These are phyloP conservation scores for Tetradesmus obliquus DNA, from an alignment of 139 green algal genomes.

Conservation along the genomic window DNA sequence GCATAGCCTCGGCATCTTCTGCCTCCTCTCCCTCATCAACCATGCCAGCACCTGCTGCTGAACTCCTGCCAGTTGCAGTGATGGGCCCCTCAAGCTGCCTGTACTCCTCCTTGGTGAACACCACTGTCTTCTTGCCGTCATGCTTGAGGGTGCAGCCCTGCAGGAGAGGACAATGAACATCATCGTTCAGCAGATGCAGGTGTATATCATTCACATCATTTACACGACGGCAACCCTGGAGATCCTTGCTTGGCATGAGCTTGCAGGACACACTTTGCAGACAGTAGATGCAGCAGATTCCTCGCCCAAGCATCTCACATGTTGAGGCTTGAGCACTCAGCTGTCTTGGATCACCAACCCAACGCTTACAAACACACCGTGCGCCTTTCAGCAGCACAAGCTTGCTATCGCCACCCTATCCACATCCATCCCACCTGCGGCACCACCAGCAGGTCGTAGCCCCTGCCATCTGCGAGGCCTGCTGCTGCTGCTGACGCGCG, in stretches of 20 bases:
- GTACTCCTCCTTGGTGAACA: constrained; percentile 61
- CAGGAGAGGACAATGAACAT: not conserved
- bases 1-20: not conserved
- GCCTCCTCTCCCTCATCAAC: constrained; percentile 17
- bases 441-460: constrained; percentile 62
- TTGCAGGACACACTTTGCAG: not conserved
- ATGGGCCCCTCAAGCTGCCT: constrained; percentile 10
- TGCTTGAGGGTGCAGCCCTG: constrained; percentile 45
- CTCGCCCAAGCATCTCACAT: not conserved
- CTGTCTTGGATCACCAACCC: no score
- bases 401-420: no score
- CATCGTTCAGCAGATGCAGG: not conserved
- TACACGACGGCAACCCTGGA: no score
- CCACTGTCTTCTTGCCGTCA: constrained; percentile 54
- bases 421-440: constrained; percentile 30
- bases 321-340: no score
- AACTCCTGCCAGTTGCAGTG: not conserved
- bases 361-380: no score
- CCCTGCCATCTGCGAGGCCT: constrained; percentile 38
- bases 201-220: no score
- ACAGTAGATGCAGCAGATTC: no score
- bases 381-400: no score
- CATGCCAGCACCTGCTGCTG: constrained; percentile 10
- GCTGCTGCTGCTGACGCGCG: constrained; percentile 11
- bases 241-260: not conserved